These are phyloP conservation scores for Amesomyces nigricolor DNA, from an alignment of 2,329 filamentous ascomycete genomes.

Conservation along the genomic window DNA sequence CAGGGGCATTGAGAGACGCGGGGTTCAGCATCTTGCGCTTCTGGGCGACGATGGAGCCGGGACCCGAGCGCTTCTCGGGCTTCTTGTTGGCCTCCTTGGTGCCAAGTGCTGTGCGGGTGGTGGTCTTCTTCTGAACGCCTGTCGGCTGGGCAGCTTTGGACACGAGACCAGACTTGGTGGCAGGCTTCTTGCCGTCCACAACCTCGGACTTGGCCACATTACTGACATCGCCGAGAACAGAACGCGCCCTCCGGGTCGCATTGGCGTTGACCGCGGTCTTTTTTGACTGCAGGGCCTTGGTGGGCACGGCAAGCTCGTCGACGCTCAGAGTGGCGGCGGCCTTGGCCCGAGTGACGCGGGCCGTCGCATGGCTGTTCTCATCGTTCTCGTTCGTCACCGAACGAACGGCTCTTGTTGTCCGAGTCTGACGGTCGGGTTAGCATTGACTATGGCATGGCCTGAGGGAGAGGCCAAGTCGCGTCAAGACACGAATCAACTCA, in stretches of 20 bases:
- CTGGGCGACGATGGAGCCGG: slow-evolving; percentile 57
- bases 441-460: background rate
- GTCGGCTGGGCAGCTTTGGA: slow-evolving; percentile 77
- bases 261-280: slow-evolving; percentile 45
- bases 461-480: background rate
- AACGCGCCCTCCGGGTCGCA: slow-evolving; percentile 58
- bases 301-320: slow-evolving; percentile 53
- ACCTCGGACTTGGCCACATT: slow-evolving; percentile 79
- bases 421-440: slow-evolving; percentile 40
- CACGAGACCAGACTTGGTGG: slow-evolving; percentile 61
- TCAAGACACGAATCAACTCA: background rate
- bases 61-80: slow-evolving; percentile 61
- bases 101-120: slow-evolving; percentile 52
- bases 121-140: slow-evolving; percentile 75
- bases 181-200: slow-evolving; percentile 68
- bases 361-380: slow-evolving; percentile 68
- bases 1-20: slow-evolving; percentile 43
- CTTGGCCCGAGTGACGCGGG: slow-evolving; percentile 89
- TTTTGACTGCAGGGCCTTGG: slow-evolving; percentile 64
- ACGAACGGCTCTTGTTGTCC: slow-evolving; percentile 68
- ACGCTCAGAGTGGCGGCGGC: slow-evolving; percentile 67
- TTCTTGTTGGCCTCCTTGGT: slow-evolving; percentile 50
- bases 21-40: slow-evolving; percentile 60
- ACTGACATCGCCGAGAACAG: slow-evolving; percentile 88
- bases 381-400: slow-evolving; percentile 88